Percentiles rank a stretch among this genome's conserved stretches.
phyloP scores from a whole-genome alignment of 140 eudicot species.

The Oenanthe javanica region DNA sequence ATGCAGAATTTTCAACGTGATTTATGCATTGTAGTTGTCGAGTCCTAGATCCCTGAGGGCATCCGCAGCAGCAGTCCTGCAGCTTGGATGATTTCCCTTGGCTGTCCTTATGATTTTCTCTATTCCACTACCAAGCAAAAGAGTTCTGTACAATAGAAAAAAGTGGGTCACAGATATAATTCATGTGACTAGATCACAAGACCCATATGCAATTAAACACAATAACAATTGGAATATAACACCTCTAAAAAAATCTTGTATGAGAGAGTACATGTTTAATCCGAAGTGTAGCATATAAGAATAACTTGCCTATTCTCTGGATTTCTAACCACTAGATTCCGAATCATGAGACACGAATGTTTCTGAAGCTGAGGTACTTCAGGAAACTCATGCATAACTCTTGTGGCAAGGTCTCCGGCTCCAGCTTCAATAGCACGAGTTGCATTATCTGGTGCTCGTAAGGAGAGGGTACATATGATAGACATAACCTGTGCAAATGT shows the following conservation, averaged over 20 bases:
- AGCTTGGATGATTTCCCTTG: slow-evolving; percentile 57
- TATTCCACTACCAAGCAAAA: slow-evolving; percentile 71
- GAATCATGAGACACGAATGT: slow-evolving; percentile 84
- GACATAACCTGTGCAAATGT: slow-evolving; percentile 59
- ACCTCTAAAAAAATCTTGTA: background rate
- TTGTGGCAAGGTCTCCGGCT: slow-evolving; percentile 91
- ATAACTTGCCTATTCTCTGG: slow-evolving; percentile 67
- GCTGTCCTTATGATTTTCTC: slow-evolving; percentile 77
- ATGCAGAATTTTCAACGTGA: background rate
- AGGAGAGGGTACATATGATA: slow-evolving; percentile 65
- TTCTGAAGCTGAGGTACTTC: slow-evolving; percentile 61
- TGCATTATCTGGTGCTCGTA: slow-evolving; percentile 81
- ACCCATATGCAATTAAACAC: background rate
- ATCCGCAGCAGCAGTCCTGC: slow-evolving; percentile 83
- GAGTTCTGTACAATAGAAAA: slow-evolving; percentile 34
- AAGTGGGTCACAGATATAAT: background rate
- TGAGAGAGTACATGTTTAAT: too few relatives aligned
- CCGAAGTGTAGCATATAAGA: too few relatives aligned
- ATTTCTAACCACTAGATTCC: slow-evolving; percentile 87
- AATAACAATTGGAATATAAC: background rate
- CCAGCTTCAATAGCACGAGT: slow-evolving; percentile 89
- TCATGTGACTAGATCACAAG: background rate
- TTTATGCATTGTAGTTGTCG: slow-evolving; percentile 66
- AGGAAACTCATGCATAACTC: slow-evolving; percentile 79
- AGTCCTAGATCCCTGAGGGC: slow-evolving; percentile 91